These are phyloP conservation scores for Paramecium biaurelia DNA, from an alignment of 73 alveolate genomes.

Conservation along the genomic window DNA sequence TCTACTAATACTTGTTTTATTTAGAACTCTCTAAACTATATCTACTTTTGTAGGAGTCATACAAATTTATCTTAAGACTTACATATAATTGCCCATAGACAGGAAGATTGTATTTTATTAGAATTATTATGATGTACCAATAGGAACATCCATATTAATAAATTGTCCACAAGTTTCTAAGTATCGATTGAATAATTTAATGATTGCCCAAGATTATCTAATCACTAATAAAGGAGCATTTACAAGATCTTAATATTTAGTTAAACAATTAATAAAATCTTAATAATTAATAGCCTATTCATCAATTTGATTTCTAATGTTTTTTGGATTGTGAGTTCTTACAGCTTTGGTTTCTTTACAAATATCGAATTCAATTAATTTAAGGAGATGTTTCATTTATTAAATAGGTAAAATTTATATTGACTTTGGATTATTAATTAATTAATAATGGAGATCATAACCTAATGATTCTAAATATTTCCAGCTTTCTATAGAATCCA, in stretches of 20 bases:
- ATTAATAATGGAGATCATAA: conserved; percentile 70
- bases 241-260: background rate
- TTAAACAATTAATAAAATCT: background rate
- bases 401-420: background rate
- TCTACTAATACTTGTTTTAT: conserved; percentile 80
- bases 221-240: background rate
- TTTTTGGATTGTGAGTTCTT: conserved; percentile 59
- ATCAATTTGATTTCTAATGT: conserved; percentile 52
- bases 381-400: conserved; percentile 33
- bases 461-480: conserved; percentile 71
- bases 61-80: conserved; percentile 69
- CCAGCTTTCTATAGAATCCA: conserved; percentile 50
- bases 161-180: conserved; percentile 69
- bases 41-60: conserved; percentile 82
- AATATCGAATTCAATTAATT: conserved; percentile 73
- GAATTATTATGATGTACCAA: conserved; percentile 45
- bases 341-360: conserved; percentile 79
- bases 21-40: conserved; percentile 73
- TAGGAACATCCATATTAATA: conserved; percentile 65
- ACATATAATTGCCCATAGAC: conserved; percentile 61
- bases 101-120: background rate
- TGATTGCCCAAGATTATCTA: conserved; percentile 74
- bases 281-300: conserved; percentile 47
- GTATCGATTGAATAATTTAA: conserved; percentile 72
- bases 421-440: conserved; percentile 51